Percentiles rank a stretch among this genome's conserved stretches.
Evolutionary conservation across 2,329 filamentous ascomycete genomes (phyloP).

Genomic region (Hymenotorrendiella dingleyae): DNA sequence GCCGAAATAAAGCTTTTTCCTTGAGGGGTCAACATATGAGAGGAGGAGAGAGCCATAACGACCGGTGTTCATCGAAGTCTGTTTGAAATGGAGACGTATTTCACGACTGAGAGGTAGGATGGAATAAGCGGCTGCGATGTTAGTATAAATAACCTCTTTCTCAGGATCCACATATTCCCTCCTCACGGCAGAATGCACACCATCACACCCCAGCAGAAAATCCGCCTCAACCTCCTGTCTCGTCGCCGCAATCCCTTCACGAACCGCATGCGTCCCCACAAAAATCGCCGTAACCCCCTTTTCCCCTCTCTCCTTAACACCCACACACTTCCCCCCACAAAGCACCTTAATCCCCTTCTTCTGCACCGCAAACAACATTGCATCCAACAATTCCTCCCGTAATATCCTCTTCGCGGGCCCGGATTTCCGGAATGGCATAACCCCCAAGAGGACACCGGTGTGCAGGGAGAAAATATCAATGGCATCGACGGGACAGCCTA

Average conservation of each 20-base stretch:
- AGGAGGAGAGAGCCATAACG: slow-evolving; percentile 9
- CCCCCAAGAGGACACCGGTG: too few relatives aligned
- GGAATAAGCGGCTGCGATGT: slow-evolving; percentile 9
- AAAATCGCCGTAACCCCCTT: too few relatives aligned
- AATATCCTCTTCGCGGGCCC: too few relatives aligned
- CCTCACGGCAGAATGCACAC: slow-evolving; percentile 30
- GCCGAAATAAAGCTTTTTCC: slow-evolving; percentile 10
- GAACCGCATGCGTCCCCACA: too few relatives aligned
- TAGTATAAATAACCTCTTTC: slow-evolving; percentile 7
- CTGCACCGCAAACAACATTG: too few relatives aligned
- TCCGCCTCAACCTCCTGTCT: slow-evolving; percentile 20
- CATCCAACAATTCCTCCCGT: too few relatives aligned
- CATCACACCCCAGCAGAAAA: slow-evolving; percentile 31
- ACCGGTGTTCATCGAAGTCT: slow-evolving; percentile 10
- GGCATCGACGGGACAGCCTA: too few relatives aligned
- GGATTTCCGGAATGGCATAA: too few relatives aligned
- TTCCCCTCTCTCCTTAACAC: too few relatives aligned
- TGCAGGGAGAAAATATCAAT: too few relatives aligned
- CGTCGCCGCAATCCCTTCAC: slow-evolving; percentile 25
- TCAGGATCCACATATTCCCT: slow-evolving; percentile 15
- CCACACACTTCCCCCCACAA: too few relatives aligned
- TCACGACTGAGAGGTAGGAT: slow-evolving; percentile 1
- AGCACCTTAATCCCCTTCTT: too few relatives aligned
- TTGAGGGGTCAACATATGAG: slow-evolving; percentile 7
- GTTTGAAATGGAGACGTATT: slow-evolving; percentile 5